phyloP scores from a whole-genome alignment of 495 filamentous ascomycete species.

The Aspergillus indologenus region DNA sequence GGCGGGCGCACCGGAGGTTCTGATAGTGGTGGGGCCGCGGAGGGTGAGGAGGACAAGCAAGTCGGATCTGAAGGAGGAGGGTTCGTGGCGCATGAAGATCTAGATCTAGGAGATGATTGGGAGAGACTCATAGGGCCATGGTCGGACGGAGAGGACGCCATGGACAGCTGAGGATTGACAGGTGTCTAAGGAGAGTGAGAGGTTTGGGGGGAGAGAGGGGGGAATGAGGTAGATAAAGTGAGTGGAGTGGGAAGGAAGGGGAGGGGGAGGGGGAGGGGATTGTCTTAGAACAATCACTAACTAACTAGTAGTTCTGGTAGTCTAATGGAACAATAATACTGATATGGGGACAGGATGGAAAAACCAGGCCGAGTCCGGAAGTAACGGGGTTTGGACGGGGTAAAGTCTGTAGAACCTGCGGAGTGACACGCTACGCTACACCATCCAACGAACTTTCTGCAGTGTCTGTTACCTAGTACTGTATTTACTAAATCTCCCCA shows the following conservation, averaged over 20 bases:
- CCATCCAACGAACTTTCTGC: neutral
- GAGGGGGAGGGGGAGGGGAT: constrained; percentile 13
- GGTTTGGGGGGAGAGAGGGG: neutral
- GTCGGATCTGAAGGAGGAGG: constrained; percentile 13
- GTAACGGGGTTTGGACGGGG: constrained; percentile 31
- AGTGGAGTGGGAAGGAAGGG: constrained; percentile 11
- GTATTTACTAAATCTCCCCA: too few relatives aligned
- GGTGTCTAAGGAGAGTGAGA: neutral
- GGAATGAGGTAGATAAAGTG: constrained; percentile 13
- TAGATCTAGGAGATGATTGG: constrained; percentile 6
- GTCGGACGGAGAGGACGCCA: constrained; percentile 19
- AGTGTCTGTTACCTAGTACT: too few relatives aligned
- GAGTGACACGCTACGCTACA: neutral
- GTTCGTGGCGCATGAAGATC: neutral
- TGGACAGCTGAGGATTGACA: constrained; percentile 10
- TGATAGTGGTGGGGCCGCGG: constrained; percentile 22
- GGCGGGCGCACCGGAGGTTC: constrained; percentile 6
- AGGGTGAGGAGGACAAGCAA: constrained; percentile 13
- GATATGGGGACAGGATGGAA: constrained; percentile 5
- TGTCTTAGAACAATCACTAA: neutral
- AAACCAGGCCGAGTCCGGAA: constrained; percentile 27
- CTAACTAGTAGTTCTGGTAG: too few relatives aligned
- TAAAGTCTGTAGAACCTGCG: neutral
- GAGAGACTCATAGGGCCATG: constrained; percentile 18
- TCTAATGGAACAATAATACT: constrained; percentile 5